Percentiles rank a stretch among this genome's conserved stretches.
These are phyloP conservation scores for Adansonia rubrostipa DNA, from an alignment of 441 rosid species.

Conservation along the genomic window DNA sequence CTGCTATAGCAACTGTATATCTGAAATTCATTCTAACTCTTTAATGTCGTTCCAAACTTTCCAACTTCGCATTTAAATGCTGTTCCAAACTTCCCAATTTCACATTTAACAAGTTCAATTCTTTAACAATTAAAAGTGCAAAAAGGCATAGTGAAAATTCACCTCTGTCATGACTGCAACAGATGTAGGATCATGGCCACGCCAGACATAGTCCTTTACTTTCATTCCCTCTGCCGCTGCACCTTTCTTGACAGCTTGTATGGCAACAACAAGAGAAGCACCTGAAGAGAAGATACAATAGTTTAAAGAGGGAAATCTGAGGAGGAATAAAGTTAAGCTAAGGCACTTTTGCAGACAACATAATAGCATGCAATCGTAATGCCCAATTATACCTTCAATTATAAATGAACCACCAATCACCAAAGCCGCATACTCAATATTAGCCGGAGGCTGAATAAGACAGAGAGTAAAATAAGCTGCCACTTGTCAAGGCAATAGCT, in stretches of 20 bases:
- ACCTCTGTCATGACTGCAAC: conserved; percentile 99
- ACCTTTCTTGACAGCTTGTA: conserved; percentile 96
- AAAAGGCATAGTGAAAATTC: conserved; percentile 22
- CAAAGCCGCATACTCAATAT: conserved; percentile 88
- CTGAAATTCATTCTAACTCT: neutral
- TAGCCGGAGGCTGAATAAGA: conserved; percentile 75
- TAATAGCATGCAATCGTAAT: neutral
- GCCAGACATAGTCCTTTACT: conserved; percentile 92
- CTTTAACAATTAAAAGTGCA: conserved; percentile 4
- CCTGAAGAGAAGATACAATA: conserved; percentile 48
- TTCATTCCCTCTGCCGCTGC: conserved; percentile 98
- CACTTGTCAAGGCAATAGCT: conserved; percentile 20
- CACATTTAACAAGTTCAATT: conserved; percentile 8
- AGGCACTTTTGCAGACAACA: conserved; percentile 1
- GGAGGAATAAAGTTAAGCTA: neutral
- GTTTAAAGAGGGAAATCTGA: neutral
- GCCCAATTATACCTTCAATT: conserved; percentile 73
- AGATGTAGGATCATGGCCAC: conserved; percentile 99
- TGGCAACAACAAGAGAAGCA: conserved; percentile 94
- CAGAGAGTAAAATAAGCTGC: conserved; percentile 33
- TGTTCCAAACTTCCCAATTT: conserved; percentile 15
- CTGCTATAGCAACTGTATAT: conserved; percentile 1
- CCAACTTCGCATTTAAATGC: neutral
- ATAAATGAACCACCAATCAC: conserved; percentile 94
- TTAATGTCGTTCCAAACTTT: conserved; percentile 1